Evolutionary conservation across 1,284 basidiomycete species (phyloP).

Genomic region (Austropuccinia psidii): DNA sequence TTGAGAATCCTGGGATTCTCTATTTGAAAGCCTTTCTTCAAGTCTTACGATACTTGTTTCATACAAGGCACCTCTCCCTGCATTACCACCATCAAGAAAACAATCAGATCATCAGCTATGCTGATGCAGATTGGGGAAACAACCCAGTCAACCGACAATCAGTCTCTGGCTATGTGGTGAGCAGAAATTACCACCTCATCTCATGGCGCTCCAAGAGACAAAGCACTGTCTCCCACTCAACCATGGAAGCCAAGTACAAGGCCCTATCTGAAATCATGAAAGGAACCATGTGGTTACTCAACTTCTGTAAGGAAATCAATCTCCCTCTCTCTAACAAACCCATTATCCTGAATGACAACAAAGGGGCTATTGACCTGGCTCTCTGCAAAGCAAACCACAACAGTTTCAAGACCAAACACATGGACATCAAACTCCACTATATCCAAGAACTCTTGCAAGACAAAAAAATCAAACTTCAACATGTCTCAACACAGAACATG

Average conservation of each 20-base stretch:
- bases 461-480: not conserved
- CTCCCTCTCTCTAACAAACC: no score
- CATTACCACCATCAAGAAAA: no score
- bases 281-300: not conserved
- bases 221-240: not conserved
- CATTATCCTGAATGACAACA: not conserved
- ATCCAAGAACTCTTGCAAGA: not conserved
- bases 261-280: not conserved
- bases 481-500: not conserved
- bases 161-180: not conserved
- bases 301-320: not conserved
- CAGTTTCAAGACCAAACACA: not conserved
- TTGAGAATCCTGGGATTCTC: no score
- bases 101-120: not conserved
- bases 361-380: not conserved
- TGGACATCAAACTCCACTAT: not conserved
- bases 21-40: no score
- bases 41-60: no score
- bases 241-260: conserved; percentile 18
- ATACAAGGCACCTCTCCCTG: no score
- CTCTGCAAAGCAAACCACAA: not conserved
- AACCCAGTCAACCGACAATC: not conserved
- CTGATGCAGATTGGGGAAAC: not conserved
- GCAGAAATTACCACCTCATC: not conserved
- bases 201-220: not conserved